Conservation (phyloP, 306 rosid species). For the Prinsepia uniflora region DNA sequence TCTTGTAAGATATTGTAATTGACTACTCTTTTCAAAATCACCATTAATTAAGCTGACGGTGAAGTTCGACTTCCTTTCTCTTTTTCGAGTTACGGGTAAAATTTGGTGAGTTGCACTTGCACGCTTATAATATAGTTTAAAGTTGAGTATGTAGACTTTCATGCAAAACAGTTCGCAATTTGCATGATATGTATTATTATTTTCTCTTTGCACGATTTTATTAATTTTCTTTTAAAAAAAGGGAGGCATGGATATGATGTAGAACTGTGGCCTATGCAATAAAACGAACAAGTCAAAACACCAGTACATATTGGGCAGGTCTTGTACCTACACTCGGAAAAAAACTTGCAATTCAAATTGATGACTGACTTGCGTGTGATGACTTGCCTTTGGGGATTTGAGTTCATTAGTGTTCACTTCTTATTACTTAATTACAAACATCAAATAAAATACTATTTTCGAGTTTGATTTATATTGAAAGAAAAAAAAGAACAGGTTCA, state of each 20-base stretch:
- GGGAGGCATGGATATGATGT: not conserved
- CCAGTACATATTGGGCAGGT: not conserved
- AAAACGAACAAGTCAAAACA: not conserved
- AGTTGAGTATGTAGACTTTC: not conserved
- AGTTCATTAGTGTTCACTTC: not conserved
- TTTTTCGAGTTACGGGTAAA: conserved; percentile 11
- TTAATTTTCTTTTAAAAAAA: not conserved
- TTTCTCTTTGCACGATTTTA: not conserved
- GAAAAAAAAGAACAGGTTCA: too few species aligned
- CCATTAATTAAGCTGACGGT: not conserved
- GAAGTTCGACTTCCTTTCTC: not conserved
- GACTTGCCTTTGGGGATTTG: too few species aligned
- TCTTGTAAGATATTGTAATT: not conserved
- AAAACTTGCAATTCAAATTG: not conserved
- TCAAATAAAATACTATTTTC: too few species aligned
- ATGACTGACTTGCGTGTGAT: too few species aligned
- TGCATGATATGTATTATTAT: too few species aligned
- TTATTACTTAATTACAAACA: too few species aligned
- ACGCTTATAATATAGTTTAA: not conserved
- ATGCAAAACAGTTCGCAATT: not conserved
- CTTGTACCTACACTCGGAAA: not conserved
- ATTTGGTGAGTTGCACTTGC: conserved; percentile 13
- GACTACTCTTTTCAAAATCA: not conserved
- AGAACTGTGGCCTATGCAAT: not conserved
- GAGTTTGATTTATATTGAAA: too few species aligned